phyloP scores from a whole-genome alignment of 306 rosid species.

The Dryas drummondii region DNA sequence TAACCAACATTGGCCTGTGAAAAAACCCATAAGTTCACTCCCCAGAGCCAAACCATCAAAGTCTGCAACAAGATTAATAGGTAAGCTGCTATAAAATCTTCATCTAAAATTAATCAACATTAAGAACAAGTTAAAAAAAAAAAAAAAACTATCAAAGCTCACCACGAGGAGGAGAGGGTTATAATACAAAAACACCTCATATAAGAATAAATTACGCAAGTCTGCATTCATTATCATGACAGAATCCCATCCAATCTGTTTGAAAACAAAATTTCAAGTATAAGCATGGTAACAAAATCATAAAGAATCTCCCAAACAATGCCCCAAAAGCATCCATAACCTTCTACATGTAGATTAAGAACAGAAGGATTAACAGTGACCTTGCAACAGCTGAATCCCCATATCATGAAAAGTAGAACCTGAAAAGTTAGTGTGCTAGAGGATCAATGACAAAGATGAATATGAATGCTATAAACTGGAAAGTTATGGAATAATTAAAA shows the following conservation, averaged over 20 bases:
- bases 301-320: neutral
- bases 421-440: slow-evolving; percentile 36
- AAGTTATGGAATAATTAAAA: slow-evolving; percentile 3
- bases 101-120: neutral
- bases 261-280: slow-evolving; percentile 23
- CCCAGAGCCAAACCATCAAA: slow-evolving; percentile 97
- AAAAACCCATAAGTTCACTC: slow-evolving; percentile 84
- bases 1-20: slow-evolving; percentile 62
- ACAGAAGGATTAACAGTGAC: slow-evolving; percentile 25
- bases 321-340: neutral
- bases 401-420: slow-evolving; percentile 72
- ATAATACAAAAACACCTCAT: slow-evolving; percentile 95
- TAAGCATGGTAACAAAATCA: slow-evolving; percentile 21
- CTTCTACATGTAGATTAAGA: too few relatives aligned
- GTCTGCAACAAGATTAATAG: slow-evolving; percentile 48
- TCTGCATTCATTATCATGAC: slow-evolving; percentile 98
- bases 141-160: slow-evolving; percentile 37
- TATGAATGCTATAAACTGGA: slow-evolving; percentile 30
- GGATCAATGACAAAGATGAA: neutral
- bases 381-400: slow-evolving; percentile 96
- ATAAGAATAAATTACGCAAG: slow-evolving; percentile 80
- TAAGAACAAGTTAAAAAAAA: slow-evolving; percentile 20
- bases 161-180: slow-evolving; percentile 96
- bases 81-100: neutral
- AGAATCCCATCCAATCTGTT: slow-evolving; percentile 93